phyloP scores from a whole-genome alignment of 805 yeast genomes.

The Wickerhamomyces chaumierensis region DNA sequence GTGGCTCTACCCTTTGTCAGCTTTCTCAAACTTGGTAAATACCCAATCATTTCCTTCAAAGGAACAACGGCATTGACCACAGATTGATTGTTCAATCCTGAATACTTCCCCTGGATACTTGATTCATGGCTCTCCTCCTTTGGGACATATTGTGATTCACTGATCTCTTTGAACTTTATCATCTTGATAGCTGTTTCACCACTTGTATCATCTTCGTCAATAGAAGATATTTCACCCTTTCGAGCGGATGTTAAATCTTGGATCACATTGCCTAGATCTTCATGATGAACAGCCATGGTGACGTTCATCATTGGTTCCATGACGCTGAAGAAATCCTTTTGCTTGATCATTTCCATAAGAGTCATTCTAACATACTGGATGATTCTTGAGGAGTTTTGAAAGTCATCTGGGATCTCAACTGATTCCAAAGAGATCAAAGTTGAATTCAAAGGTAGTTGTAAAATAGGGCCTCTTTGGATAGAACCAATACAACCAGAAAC shows the following conservation, averaged over 20 bases:
- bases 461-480: slow-evolving; percentile 52
- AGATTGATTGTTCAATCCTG: slow-evolving; percentile 24
- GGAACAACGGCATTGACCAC: slow-evolving; percentile 75
- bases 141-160: slow-evolving; percentile 60
- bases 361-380: slow-evolving; percentile 36
- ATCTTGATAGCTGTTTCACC: slow-evolving; percentile 18
- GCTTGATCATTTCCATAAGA: slow-evolving; percentile 26
- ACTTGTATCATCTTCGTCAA: slow-evolving; percentile 47
- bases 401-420: slow-evolving; percentile 39
- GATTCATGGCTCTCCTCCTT: slow-evolving; percentile 51
- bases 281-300: slow-evolving; percentile 52
- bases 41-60: slow-evolving; percentile 82
- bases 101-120: slow-evolving; percentile 8
- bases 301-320: slow-evolving; percentile 87
- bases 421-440: slow-evolving; percentile 41
- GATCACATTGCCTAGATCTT: slow-evolving; percentile 69
- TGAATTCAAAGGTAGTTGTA: slow-evolving; percentile 47
- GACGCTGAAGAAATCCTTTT: slow-evolving; percentile 31
- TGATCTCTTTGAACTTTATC: slow-evolving; percentile 40
- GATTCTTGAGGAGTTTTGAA: slow-evolving; percentile 25
- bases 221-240: slow-evolving; percentile 59
- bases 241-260: slow-evolving; percentile 77
- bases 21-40: slow-evolving; percentile 64
- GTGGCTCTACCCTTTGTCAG: slow-evolving; percentile 84
- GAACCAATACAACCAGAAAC: slow-evolving; percentile 50